phyloP scores from a whole-genome alignment of 2,329 filamentous ascomycete genomes.

The Fusarium tjaetaba region DNA sequence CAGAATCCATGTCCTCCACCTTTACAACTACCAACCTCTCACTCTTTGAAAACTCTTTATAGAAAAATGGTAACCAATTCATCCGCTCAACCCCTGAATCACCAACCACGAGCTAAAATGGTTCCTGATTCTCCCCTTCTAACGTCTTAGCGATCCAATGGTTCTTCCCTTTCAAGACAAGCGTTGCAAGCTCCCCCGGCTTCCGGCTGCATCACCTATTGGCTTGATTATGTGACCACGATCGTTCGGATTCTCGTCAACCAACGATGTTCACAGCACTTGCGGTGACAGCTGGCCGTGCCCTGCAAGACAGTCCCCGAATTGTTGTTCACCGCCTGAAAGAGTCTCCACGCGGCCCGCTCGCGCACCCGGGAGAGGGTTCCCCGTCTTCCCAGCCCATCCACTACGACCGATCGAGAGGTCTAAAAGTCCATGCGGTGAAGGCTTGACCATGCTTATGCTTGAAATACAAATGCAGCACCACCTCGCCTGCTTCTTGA shows the following conservation, averaged over 20 bases:
- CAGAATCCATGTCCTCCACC: no score
- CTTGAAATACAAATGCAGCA: conserved; percentile 40
- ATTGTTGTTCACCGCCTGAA: conserved; percentile 42
- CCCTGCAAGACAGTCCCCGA: conserved; percentile 28
- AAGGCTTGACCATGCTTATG: conserved; percentile 23
- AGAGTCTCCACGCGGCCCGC: conserved; percentile 43
- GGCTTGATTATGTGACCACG: conserved; percentile 26
- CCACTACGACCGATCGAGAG: conserved; percentile 18
- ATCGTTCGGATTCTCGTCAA: conserved; percentile 15
- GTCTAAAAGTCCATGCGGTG: conserved; percentile 27
- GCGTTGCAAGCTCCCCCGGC: conserved; percentile 39
- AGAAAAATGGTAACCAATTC: neutral
- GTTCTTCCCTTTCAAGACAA: conserved; percentile 31
- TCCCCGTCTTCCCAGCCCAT: conserved; percentile 32
- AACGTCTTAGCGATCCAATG: conserved; percentile 38
- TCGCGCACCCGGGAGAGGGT: conserved; percentile 31
- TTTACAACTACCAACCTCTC: conserved; percentile 18
- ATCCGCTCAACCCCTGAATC: conserved; percentile 16
- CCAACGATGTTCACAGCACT: conserved; percentile 39
- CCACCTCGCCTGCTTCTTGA: conserved; percentile 30
- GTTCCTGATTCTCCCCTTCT: conserved; percentile 28
- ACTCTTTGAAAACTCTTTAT: neutral
- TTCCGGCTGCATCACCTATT: conserved; percentile 41
- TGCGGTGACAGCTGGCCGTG: conserved; percentile 44
- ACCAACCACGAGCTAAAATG: conserved; percentile 30